These are phyloP conservation scores for Trichoderma hamatum DNA, from an alignment of 2,329 filamentous ascomycete species.

Conservation along the genomic window DNA sequence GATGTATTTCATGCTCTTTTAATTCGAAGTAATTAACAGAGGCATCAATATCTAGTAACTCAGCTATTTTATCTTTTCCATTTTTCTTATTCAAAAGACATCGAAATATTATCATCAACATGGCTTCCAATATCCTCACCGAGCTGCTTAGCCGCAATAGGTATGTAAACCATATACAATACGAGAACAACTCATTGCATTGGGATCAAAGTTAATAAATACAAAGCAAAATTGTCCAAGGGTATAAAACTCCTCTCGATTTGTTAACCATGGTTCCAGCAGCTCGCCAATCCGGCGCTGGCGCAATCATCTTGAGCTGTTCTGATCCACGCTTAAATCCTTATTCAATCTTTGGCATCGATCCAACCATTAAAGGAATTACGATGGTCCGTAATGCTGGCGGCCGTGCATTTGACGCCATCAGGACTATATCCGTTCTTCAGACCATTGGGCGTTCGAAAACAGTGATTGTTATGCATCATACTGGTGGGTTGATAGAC, in stretches of 20 bases:
- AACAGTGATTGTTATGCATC: conserved; percentile 4
- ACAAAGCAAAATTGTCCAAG: background rate
- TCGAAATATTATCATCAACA: background rate
- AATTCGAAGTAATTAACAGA: background rate
- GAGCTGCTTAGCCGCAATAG: conserved; percentile 12
- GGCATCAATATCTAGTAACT: fast-evolving
- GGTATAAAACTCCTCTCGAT: background rate
- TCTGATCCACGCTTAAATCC: conserved; percentile 15
- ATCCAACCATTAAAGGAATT: background rate
- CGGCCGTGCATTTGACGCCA: conserved; percentile 11
- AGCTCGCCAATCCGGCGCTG: background rate
- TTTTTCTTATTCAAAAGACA: background rate
- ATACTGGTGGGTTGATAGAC: background rate
- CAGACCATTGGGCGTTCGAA: conserved; percentile 16
- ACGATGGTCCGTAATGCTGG: conserved; percentile 20
- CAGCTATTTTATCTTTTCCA: background rate
- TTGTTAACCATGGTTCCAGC: background rate
- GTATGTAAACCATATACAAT: background rate
- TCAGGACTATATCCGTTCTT: conserved; percentile 2
- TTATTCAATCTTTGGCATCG: background rate
- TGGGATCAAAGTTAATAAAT: background rate
- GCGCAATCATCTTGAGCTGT: conserved; percentile 7
- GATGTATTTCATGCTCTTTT: background rate
- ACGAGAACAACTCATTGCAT: background rate
- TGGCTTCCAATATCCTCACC: background rate